phyloP scores from a whole-genome alignment of 495 filamentous ascomycete genomes.

The Penicillium herquei region DNA sequence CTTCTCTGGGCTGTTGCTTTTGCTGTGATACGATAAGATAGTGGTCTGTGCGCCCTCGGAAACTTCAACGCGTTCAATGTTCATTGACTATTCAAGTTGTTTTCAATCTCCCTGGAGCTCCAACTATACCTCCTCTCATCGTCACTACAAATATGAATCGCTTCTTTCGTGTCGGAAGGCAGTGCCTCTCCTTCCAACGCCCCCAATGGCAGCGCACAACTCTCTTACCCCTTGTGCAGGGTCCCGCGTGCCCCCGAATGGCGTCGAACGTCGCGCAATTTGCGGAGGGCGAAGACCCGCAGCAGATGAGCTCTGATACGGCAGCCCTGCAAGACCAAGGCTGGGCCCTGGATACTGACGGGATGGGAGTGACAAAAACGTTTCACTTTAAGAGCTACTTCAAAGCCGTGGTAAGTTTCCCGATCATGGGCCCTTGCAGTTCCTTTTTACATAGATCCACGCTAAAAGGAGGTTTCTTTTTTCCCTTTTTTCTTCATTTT shows the following conservation, averaged over 20 bases:
- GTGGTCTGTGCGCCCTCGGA: no score
- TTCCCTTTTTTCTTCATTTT: constrained; percentile 6
- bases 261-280: constrained; percentile 28
- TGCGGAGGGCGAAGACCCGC: constrained; percentile 35
- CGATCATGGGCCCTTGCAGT: no score
- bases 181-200: no score
- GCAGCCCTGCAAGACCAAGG: constrained; percentile 29
- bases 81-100: no score
- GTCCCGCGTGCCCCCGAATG: constrained; percentile 14
- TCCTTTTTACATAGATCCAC: background rate
- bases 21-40: no score
- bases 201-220: background rate
- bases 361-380: constrained; percentile 41
- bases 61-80: no score
- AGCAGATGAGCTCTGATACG: constrained; percentile 24
- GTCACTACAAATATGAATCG: no score
- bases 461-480: background rate
- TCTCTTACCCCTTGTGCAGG: background rate
- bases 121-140: no score
- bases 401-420: constrained; percentile 39
- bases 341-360: constrained; percentile 39
- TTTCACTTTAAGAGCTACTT: constrained; percentile 48
- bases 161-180: no score
- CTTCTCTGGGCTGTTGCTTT: no score
- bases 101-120: no score